Conservation (phyloP, 2,329 filamentous ascomycete species). For the Bipolaris bicolor region DNA sequence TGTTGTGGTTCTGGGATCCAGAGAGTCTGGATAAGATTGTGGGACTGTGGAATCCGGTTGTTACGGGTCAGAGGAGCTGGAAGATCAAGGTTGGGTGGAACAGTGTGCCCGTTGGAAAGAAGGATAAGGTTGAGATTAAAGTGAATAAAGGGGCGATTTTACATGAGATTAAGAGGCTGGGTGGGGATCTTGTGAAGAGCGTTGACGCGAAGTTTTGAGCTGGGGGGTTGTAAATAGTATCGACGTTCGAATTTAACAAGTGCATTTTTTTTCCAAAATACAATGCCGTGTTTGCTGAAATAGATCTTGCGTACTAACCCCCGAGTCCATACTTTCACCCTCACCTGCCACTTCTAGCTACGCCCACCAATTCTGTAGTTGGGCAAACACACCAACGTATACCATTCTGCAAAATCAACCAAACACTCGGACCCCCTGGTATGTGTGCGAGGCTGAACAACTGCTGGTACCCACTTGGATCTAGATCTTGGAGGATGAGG, state of each 20-base stretch:
- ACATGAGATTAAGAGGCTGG: slow-evolving; percentile 71
- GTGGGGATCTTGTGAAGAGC: slow-evolving; percentile 62
- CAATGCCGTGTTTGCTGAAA: background rate
- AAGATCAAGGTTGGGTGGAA: slow-evolving; percentile 74
- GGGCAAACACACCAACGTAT: too few species aligned
- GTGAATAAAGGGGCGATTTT: slow-evolving; percentile 72
- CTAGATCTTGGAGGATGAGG: too few species aligned
- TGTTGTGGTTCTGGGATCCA: slow-evolving; percentile 80
- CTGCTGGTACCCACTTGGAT: too few species aligned
- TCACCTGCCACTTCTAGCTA: too few species aligned
- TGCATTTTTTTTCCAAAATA: background rate
- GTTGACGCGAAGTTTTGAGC: slow-evolving; percentile 32
- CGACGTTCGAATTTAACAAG: background rate
- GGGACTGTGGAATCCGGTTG: slow-evolving; percentile 69
- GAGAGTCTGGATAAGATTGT: slow-evolving; percentile 63
- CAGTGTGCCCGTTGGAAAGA: slow-evolving; percentile 59
- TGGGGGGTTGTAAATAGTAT: background rate
- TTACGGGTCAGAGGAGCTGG: slow-evolving; percentile 62
- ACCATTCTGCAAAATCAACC: too few species aligned
- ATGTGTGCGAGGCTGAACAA: too few species aligned
- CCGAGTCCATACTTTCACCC: too few species aligned
- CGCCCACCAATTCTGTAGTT: too few species aligned
- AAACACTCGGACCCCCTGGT: too few species aligned
- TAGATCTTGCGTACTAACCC: too few species aligned
- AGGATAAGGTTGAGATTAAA: slow-evolving; percentile 55